Evolutionary conservation across 2,329 filamentous ascomycete species (phyloP), one percentile per base, ranked within the genome.

Genomic region (Curvularia verruculosa): DNA sequence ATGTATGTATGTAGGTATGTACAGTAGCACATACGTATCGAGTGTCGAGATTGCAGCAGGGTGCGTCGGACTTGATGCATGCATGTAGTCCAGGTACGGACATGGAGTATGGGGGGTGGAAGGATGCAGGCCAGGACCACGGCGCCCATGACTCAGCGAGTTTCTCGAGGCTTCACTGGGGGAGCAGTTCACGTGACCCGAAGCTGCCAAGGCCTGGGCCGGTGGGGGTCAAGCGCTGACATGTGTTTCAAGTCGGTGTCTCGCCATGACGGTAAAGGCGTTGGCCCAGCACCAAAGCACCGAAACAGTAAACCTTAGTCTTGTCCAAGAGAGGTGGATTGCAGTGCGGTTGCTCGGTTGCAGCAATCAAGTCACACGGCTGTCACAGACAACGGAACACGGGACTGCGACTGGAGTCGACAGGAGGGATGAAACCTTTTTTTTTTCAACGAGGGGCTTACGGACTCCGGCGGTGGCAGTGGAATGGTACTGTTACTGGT

Each of bases 211-310:
- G 24, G n/a, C 6, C 19, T 31, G 13, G 46, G 12, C 12, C 4
- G 24, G n/a, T 12, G 36, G 36, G n/a, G 36, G 37, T 31, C 18
- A 24, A 15, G 15, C 21, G 46, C 46, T 49, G 46, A 39, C 29
- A 49, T 56, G 29, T 26, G 54, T 57, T 57, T 54, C 50, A 54
- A 34, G 29, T 36, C 45, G 31, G 34, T 36, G 53, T 56, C 48
- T 51, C 40, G 44, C 36, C 44, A 48, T 47, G 7, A 15, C 44
- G 24, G 40, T 29, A 36, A 28, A 34, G 18, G 21, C 6, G 21
- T 36, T 28, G 26, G 26, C 26, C 8, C 36, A 39, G 26, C 31
- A 28, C 29, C 49, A 39, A n/a, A 28, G 34, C 50, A 47, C 50
- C 50, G 31, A 47, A 49, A 39, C n/a, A 19, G 52, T 23, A 24